Base-by-base conservation (phyloP, 148 eudicot genomes). In the Limonium bicolor region DNA sequence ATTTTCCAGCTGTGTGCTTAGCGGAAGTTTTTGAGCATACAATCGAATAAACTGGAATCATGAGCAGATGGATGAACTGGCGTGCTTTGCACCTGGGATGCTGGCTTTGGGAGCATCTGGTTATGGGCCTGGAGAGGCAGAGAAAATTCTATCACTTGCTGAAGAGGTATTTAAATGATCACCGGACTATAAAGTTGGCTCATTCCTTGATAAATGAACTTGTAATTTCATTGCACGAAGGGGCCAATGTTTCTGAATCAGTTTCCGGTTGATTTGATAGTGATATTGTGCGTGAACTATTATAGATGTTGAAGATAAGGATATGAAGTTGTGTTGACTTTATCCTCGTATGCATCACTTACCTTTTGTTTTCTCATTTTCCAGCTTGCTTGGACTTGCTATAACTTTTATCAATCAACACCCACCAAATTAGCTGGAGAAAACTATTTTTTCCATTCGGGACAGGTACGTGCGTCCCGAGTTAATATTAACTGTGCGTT, bases 11-110 rank as follows among this genome's bases (percentile, higher is more conserved):
- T 46, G 34, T 27, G 29, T 44, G 41, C 32, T 41, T 40, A 6
- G 8, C 40, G 41, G 36, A 28, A 41, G 18, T 24, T 41, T 21
- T 5, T 22, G 8, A 4, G 40, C 47, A 33, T 13, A 34, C 4
- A n/a, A n/a, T n/a, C n/a, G 30, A 16, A 24, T 41, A 40, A 28
- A 45, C 28, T 33, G 13, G 13, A 32, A 52, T 39, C 39, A 15
- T 61, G 21, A 63, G 66, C 76, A 90, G 99, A 90, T 90, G 99
- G 99, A 90, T 65, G 99, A 90, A 67, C 63, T 90, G 46, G 99
- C 99, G 27, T 90, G 99, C 62, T 90, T 90, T 81, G 99, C 78
- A 18, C 99, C 99, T 24, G 99, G 99, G 41, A 90, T 90, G 99
- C 18, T 90, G 64, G 99, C 95, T 22, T 65, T 90, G 53, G 99